phyloP scores from a whole-genome alignment of 148 eudicot species.

The Cornus florida region DNA sequence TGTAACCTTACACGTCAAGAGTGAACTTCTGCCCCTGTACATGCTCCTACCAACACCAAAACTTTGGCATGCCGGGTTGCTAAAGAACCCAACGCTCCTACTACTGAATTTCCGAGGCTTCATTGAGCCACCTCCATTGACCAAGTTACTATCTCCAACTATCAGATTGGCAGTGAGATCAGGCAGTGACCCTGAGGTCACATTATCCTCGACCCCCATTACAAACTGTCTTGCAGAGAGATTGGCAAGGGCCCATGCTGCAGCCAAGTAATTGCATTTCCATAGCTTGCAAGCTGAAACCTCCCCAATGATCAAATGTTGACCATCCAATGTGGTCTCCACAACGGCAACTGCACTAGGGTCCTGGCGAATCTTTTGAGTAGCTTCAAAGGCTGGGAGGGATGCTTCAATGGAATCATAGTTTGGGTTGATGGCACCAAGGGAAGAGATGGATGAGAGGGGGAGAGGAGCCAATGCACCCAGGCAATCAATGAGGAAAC shows the following conservation, averaged over 20 bases:
- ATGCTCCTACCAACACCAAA: constrained; percentile 62
- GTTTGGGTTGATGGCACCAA: constrained; percentile 65
- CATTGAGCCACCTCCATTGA: constrained; percentile 28
- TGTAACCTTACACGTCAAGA: constrained; percentile 74
- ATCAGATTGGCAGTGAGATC: constrained; percentile 28
- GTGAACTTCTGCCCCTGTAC: constrained; percentile 90
- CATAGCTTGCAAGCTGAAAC: constrained; percentile 84
- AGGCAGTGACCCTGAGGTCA: constrained; percentile 35
- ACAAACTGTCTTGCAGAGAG: constrained; percentile 91
- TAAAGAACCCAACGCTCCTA: constrained; percentile 74
- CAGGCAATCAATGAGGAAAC: constrained; percentile 89
- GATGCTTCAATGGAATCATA: constrained; percentile 62
- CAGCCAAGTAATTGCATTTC: constrained; percentile 85
- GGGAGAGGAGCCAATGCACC: constrained; percentile 98
- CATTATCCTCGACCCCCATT: constrained; percentile 89
- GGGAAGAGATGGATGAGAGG: constrained; percentile 73
- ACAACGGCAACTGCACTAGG: constrained; percentile 85
- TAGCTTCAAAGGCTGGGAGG: constrained; percentile 57
- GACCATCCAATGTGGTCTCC: constrained; percentile 59
- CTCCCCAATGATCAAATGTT: constrained; percentile 77
- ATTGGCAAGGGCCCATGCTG: constrained; percentile 89
- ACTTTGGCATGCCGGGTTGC: constrained; percentile 34
- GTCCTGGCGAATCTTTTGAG: constrained; percentile 56
- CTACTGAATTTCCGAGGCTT: constrained; percentile 71
- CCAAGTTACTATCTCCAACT: constrained; percentile 23